Evolutionary conservation across 2,329 filamentous ascomycete species (phyloP).

Genomic region (Teratosphaeria pseudoeucalypti): DNA sequence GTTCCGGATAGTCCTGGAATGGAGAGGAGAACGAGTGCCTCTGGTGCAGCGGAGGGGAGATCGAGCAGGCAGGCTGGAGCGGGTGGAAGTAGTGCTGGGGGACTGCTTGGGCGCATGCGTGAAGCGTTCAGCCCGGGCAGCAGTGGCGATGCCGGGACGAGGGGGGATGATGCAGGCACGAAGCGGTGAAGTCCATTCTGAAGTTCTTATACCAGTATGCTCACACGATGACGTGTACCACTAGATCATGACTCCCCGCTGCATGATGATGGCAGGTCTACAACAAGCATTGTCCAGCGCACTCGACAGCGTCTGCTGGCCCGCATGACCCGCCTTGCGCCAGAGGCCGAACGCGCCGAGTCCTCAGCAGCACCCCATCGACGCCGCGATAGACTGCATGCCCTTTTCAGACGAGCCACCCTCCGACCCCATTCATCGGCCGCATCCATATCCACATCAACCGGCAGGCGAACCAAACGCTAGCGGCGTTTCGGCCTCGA

Average conservation of each 20-base stretch:
- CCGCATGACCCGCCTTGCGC: background rate
- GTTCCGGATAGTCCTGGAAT: background rate
- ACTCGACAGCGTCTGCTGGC: background rate
- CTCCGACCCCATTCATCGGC: background rate
- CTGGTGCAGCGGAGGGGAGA: background rate
- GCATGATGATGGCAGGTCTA: background rate
- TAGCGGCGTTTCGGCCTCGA: background rate
- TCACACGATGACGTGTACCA: background rate
- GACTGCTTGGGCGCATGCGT: constrained; percentile 2
- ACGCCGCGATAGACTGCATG: background rate
- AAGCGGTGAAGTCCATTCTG: background rate
- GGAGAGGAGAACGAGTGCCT: background rate
- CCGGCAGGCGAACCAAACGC: background rate
- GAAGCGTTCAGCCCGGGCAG: constrained; percentile 8
- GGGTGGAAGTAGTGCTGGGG: background rate
- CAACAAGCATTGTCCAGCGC: background rate
- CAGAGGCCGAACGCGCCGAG: background rate
- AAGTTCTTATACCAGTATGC: background rate
- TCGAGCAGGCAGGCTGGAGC: background rate
- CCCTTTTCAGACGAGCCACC: background rate
- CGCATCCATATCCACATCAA: background rate
- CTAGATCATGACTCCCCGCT: background rate
- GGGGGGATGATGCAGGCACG: background rate
- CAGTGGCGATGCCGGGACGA: constrained; percentile 10
- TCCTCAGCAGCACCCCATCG: background rate